Percentiles rank a stretch among this genome's conserved stretches.
phyloP scores from a whole-genome alignment of 257 asterid genomes.

The Cruciata laevipes region DNA sequence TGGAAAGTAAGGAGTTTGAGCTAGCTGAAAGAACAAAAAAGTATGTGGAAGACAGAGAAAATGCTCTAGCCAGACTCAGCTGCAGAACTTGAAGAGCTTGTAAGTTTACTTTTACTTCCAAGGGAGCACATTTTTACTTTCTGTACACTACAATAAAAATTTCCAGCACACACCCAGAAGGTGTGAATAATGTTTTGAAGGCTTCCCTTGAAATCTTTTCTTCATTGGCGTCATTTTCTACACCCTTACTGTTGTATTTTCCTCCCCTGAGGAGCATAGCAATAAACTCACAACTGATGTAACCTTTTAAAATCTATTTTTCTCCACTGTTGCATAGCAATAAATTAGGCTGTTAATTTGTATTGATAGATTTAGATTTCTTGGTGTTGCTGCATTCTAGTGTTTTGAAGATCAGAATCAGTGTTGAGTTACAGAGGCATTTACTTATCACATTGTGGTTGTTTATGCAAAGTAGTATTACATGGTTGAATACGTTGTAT shows the following conservation, averaged over 20 bases:
- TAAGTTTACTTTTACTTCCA: constrained; percentile 15
- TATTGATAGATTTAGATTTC: background rate
- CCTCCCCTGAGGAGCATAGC: background rate
- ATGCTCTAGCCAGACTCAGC: background rate
- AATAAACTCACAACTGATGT: background rate
- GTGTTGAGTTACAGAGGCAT: background rate
- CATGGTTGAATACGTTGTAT: background rate
- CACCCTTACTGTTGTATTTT: constrained; percentile 7
- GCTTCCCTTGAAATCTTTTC: constrained; percentile 1
- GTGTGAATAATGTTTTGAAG: background rate
- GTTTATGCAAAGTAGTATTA: background rate
- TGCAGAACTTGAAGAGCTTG: constrained; percentile 10
- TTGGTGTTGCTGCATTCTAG: background rate
- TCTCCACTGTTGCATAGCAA: too few relatives aligned
- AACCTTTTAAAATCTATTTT: too few relatives aligned
- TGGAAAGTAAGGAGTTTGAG: constrained; percentile 44
- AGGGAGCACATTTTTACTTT: background rate
- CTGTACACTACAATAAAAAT: constrained; percentile 4
- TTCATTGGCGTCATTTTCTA: background rate
- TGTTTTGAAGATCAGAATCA: background rate
- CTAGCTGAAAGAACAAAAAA: constrained; percentile 30
- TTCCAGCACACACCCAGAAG: background rate
- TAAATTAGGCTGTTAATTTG: background rate
- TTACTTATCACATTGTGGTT: too few relatives aligned
- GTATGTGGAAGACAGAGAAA: constrained; percentile 11